Percentiles rank a stretch among this genome's conserved stretches.
Evolutionary conservation across 139 green algal species (phyloP).

Genomic region (Chlamydomonas asymmetrica): DNA sequence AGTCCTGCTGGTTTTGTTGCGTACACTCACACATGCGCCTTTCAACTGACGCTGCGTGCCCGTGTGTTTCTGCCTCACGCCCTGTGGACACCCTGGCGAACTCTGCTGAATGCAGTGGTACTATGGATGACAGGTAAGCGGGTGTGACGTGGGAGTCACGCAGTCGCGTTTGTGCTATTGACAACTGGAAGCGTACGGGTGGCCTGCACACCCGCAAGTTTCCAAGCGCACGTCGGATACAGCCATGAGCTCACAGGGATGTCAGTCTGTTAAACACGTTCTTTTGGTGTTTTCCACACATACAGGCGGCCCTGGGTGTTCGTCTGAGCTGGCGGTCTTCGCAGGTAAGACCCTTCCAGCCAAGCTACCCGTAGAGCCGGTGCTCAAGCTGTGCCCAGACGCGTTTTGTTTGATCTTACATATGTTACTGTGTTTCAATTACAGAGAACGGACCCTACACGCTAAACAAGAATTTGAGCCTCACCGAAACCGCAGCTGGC

Average conservation of each 20-base stretch:
- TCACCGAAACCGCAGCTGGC: conserved; percentile 74
- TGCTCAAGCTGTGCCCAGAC: background rate
- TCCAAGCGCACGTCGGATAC: background rate
- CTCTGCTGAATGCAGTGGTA: no score
- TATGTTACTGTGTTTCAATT: background rate
- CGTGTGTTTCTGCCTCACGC: conserved; percentile 39
- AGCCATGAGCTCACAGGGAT: background rate
- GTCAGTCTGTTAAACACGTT: background rate
- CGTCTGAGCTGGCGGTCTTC: conserved; percentile 88
- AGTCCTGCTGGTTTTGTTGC: background rate
- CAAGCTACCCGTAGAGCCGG: background rate
- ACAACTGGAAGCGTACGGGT: background rate
- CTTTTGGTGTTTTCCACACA: background rate
- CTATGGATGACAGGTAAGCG: conserved; percentile 74
- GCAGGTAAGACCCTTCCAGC: conserved; percentile 39
- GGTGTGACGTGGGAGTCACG: no score
- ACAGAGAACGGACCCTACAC: conserved; percentile 86
- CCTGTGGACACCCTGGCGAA: no score
- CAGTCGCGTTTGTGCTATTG: background rate
- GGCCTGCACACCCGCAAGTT: background rate
- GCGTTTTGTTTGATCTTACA: background rate
- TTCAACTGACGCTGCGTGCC: conserved; percentile 1
- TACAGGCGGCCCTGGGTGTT: conserved; percentile 91
- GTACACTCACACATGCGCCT: background rate
- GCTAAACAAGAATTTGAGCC: conserved; percentile 67